Percentiles rank a stretch among this genome's conserved stretches.
These are phyloP conservation scores for Termitomyces heimii DNA, from an alignment of 768 basidiomycete genomes.

Conservation along the genomic window DNA sequence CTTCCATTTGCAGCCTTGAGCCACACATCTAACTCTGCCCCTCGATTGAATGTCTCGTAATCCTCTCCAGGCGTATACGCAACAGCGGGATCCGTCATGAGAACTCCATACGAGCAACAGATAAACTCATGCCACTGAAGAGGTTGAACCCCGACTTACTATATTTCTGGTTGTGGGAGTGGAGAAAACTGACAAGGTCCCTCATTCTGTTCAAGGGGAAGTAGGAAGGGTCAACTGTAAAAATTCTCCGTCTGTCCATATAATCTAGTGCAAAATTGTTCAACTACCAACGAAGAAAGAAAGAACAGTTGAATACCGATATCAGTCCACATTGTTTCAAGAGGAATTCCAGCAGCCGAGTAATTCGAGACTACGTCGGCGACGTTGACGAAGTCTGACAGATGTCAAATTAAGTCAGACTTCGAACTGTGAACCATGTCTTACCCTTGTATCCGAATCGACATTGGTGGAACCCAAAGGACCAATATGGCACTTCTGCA, in stretches of 20 bases:
- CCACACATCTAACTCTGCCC: slow-evolving; percentile 48
- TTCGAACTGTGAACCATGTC: not conserved
- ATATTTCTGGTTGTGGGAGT: slow-evolving; percentile 51
- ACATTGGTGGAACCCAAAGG: slow-evolving; percentile 68
- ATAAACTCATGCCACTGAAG: not conserved
- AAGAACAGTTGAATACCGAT: slow-evolving; percentile 36
- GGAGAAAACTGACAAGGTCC: slow-evolving; percentile 60
- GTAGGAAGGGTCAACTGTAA: slow-evolving; percentile 63
- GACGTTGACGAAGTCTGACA: slow-evolving; percentile 54
- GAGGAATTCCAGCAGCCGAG: slow-evolving; percentile 52
- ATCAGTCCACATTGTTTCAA: slow-evolving; percentile 80
- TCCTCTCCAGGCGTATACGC: slow-evolving; percentile 39
- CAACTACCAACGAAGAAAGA: not conserved
- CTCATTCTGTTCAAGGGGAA: slow-evolving; percentile 59
- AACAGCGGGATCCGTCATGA: slow-evolving; percentile 74
- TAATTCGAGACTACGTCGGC: slow-evolving; percentile 59
- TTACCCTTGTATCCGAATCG: slow-evolving; percentile 61
- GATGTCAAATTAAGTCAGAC: not conserved
- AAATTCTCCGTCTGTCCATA: slow-evolving; percentile 62
- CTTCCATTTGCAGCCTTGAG: slow-evolving; percentile 60
- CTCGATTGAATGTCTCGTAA: slow-evolving; percentile 52
- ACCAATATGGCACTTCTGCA: slow-evolving; percentile 73
- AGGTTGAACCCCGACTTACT: slow-evolving; percentile 26
- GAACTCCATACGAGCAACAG: slow-evolving; percentile 27
- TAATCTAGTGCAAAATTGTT: slow-evolving; percentile 38